Evolutionary conservation across 73 alveolate species (phyloP).

Genomic region (Paramecium sonneborni): DNA sequence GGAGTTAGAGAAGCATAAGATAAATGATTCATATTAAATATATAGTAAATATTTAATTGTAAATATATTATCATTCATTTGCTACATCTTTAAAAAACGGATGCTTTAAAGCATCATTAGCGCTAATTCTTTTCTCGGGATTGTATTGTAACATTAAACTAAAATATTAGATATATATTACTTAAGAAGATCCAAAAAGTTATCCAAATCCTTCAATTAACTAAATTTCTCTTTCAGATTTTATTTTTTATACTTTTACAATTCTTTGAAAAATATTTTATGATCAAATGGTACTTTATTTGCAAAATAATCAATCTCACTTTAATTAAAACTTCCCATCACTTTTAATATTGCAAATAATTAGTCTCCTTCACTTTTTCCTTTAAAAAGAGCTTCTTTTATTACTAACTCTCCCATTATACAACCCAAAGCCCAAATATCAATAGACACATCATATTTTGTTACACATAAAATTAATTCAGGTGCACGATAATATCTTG

Average conservation of each 20-base stretch:
- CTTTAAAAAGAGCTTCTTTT: constrained; percentile 78
- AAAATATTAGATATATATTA: not conserved
- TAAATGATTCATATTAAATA: not conserved
- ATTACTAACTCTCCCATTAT: constrained; percentile 73
- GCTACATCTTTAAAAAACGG: constrained; percentile 56
- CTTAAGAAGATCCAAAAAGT: constrained; percentile 52
- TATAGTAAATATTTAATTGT: not conserved
- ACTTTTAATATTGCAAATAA: constrained; percentile 71
- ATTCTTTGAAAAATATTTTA: constrained; percentile 49
- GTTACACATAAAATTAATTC: constrained; percentile 76
- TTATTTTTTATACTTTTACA: constrained; percentile 12
- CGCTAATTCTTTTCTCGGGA: constrained; percentile 64
- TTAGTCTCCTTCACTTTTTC: constrained; percentile 78
- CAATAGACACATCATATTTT: constrained; percentile 73
- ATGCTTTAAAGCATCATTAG: constrained; percentile 63
- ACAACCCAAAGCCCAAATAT: constrained; percentile 82
- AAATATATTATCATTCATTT: constrained; percentile 24
- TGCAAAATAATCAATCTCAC: constrained; percentile 41
- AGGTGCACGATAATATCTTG: constrained; percentile 80
- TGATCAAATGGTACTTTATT: constrained; percentile 55
- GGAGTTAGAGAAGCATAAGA: constrained; percentile 80
- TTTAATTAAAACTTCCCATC: constrained; percentile 66
- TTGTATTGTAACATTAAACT: constrained; percentile 49
- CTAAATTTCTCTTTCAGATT: constrained; percentile 60
- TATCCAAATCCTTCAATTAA: constrained; percentile 59